These are phyloP conservation scores for Cladorrhinum samala DNA, from an alignment of 495 filamentous ascomycete species.

Conservation along the genomic window DNA sequence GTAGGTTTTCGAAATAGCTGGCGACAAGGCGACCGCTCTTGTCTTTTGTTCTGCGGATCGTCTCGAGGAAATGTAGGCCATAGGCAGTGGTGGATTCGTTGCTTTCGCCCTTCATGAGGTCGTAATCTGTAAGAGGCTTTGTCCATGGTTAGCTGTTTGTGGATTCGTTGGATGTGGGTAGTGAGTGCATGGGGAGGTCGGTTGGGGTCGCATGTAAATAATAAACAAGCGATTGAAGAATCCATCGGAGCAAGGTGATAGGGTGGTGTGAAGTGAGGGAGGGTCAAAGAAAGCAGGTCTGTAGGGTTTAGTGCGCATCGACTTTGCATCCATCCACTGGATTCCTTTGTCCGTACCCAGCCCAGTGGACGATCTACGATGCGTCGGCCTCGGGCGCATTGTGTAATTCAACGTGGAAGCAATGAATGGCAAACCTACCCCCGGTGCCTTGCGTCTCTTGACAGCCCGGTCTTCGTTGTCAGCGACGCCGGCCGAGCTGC, in stretches of 20 bases:
- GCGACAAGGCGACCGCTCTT: conserved; percentile 68
- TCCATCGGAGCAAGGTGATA: no score
- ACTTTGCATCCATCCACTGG: neutral
- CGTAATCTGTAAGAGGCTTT: conserved; percentile 27
- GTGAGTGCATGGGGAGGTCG: no score
- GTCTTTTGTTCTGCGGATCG: conserved; percentile 59
- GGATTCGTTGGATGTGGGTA: neutral
- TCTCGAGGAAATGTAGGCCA: conserved; percentile 60
- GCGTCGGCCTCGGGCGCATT: neutral
- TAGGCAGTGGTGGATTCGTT: conserved; percentile 57
- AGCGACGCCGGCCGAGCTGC: conserved; percentile 31
- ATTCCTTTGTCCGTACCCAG: neutral
- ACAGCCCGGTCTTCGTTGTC: conserved; percentile 51
- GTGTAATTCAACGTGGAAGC: neutral
- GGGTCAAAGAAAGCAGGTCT: no score
- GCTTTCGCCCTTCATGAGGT: conserved; percentile 47
- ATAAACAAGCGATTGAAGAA: no score
- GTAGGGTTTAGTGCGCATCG: no score
- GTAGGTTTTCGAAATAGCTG: conserved; percentile 63
- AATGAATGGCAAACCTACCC: conserved; percentile 22
- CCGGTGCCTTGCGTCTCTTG: conserved; percentile 51
- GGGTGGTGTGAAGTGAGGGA: no score
- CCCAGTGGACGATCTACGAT: neutral
- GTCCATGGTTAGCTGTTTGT: conserved; percentile 15
- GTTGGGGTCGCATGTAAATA: no score